Evolutionary conservation across 345 rosid genomes (phyloP), one percentile per base, ranked within the genome.

Genomic region (Linum usitatissimum): DNA sequence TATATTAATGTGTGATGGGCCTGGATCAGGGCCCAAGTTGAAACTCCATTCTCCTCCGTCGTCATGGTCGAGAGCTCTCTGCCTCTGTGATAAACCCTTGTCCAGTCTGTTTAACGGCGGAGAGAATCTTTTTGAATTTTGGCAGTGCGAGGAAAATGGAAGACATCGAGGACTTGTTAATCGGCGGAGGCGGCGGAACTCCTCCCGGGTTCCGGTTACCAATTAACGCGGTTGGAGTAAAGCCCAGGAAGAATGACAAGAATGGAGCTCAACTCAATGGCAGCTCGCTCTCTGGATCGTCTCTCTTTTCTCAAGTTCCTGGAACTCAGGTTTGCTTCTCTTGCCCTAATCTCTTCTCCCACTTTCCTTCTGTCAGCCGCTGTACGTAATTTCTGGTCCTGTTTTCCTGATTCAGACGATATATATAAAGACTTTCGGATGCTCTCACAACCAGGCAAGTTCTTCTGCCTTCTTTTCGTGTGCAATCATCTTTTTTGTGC

Each of bases 361-460:
- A 34, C 55, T 62, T 65, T 57, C 7, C 7, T 60, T 48, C 8
- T 53, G 18, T 12, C 53, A 65, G 23, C 1, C 42, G 1, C 8
- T 18, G 4, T 60, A 15, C 18, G 4, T n/a, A 30, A n/a, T 34
- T 34, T 61, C 5, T 49, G 21, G 12, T 56, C 54, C 71, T 66
- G 39, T 45, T 63, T 30, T 40, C 0, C 66, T 66, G 51, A 9
- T 45, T 66, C 81, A 88, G 95, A 83, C 81, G 1, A 86, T 88
- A 57, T 86, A 81, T 76, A 70, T 88, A 68, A 91, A 86, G 86
- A 88, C 98, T 6, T 88, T 91, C 69, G 98, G 98, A 64, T 91
- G 98, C 80, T 91, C 98, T 0, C 98, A 91, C 77, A 88, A 88
- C 68, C 88, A 83, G 92, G 96, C 81, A 73, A 81, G 85, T 74